Base-by-base conservation (phyloP, 192 early-diverging fungal species). In the Coemansia guatemalensis region DNA sequence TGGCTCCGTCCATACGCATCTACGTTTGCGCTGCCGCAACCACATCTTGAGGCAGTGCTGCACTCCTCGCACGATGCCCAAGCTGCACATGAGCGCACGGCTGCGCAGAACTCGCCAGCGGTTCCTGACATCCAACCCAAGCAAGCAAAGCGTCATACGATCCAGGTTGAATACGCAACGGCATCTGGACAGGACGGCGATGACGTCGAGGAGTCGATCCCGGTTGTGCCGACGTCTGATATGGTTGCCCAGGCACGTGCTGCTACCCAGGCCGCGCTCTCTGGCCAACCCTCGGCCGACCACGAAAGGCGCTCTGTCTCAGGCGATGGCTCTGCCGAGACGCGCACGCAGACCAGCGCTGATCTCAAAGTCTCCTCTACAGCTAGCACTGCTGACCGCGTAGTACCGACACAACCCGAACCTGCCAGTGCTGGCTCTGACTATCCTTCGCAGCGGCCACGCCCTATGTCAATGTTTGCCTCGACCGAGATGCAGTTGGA, bases 121-220 rank as follows among this genome's bases (percentile, higher is more conserved):
- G 74, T 70, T 35, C 73, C 74, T 18, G 70, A 76, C 17, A 61
- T 53, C 20, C 57, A 73, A 56, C 66, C 66, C 9, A 81, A 73
- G 22, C 70, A 81, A 44, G 60, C 80, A 17, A 86, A 86, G 70
- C 76, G 85, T 8, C 85, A 86, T 52, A 86, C 85, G 0, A 86
- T 86, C 53, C 85, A 86, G 56, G 78, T 86, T 21, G 85, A 86
- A 56, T 84, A 81, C 62, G 64, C 74, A n/a, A 29, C 54, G 17
- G 32, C 61, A 18, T 53, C 58, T 14, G 41, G 62, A 1, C 22
- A 67, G 9, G 57, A 56, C 20, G 47, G 56, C n/a, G 52, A 27
- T 48, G 68, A 39, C 22, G 61, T 23, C 21, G 65, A 51, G 52
- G 24, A 33, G 22, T 71, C 50, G 47, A 17, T 73, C 41, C 74